These are phyloP conservation scores for Telfairia occidentalis DNA, from an alignment of 331 rosid species.

Conservation along the genomic window DNA sequence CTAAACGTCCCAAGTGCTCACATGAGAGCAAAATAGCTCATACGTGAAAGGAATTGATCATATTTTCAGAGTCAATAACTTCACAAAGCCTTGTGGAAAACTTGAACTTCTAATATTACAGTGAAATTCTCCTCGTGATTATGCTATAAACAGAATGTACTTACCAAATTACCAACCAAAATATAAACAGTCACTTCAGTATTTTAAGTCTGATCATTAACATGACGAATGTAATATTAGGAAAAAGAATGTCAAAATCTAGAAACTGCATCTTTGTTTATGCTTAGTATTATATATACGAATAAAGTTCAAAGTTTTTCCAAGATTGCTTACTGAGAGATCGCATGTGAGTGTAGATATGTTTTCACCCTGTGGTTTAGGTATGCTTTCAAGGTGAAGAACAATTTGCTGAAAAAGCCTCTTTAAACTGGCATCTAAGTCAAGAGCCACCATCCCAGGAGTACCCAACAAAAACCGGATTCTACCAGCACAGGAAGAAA, in stretches of 20 bases:
- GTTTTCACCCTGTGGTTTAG: constrained; percentile 90
- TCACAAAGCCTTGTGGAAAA: background rate
- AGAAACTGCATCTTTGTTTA: constrained; percentile 1
- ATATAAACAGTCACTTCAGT: background rate
- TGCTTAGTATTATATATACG: background rate
- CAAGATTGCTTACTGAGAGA: constrained; percentile 44
- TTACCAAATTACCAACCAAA: background rate
- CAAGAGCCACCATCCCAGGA: constrained; percentile 99
- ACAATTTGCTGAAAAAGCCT: constrained; percentile 68
- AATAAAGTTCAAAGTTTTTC: background rate
- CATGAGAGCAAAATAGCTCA: background rate
- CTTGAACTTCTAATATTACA: background rate
- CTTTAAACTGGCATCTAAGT: constrained; percentile 70
- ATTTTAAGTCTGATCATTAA: background rate
- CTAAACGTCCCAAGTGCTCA: background rate
- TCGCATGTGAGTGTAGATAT: constrained; percentile 78
- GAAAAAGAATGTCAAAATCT: background rate
- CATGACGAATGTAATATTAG: background rate
- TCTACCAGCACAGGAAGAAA: constrained; percentile 90
- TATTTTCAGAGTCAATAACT: background rate
- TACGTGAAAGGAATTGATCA: background rate
- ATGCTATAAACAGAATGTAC: background rate
- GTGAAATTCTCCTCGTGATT: background rate
- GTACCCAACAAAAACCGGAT: constrained; percentile 83
- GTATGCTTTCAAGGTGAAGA: constrained; percentile 81